Conservation (phyloP, 768 basidiomycete species). For the Russula compacta region DNA sequence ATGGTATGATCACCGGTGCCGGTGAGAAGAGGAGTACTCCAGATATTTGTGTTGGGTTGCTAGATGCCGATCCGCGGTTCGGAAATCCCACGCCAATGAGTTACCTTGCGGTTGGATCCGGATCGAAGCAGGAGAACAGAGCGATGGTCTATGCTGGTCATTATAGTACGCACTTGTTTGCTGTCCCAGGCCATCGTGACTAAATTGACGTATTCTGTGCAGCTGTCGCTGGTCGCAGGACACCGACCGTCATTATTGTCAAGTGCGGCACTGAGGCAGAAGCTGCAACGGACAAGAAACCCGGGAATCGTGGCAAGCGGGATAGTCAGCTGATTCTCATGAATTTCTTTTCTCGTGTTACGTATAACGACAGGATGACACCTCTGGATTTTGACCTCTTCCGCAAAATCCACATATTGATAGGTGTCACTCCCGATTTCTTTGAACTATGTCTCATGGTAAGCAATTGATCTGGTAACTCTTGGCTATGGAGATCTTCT, state of each 20-base stretch:
- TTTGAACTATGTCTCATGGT: constrained; percentile 98
- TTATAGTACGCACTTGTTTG: constrained; percentile 61
- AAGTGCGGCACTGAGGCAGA: constrained; percentile 93
- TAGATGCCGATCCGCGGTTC: constrained; percentile 92
- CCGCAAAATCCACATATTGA: constrained; percentile 89
- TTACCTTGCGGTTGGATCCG: constrained; percentile 85
- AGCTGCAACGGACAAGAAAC: constrained; percentile 76
- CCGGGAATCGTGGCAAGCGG: constrained; percentile 96
- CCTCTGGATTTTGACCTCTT: constrained; percentile 98
- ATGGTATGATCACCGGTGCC: constrained; percentile 97
- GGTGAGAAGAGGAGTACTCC: constrained; percentile 96
- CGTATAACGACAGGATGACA: constrained; percentile 98
- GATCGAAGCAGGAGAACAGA: constrained; percentile 82
- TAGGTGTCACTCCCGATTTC: constrained; percentile 99
- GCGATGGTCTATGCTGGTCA: constrained; percentile 99
- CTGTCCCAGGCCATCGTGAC: background rate
- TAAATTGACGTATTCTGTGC: constrained; percentile 5
- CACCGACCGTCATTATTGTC: constrained; percentile 88
- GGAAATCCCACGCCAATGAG: constrained; percentile 94
- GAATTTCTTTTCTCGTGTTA: constrained; percentile 99
- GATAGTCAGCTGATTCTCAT: constrained; percentile 98
- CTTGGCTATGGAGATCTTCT: background rate
- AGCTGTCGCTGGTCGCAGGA: constrained; percentile 82
- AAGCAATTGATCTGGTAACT: constrained; percentile 24
- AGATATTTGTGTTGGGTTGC: constrained; percentile 85